Base-by-base conservation (phyloP, 2,329 filamentous ascomycete species). In the Alternaria sp. region DNA sequence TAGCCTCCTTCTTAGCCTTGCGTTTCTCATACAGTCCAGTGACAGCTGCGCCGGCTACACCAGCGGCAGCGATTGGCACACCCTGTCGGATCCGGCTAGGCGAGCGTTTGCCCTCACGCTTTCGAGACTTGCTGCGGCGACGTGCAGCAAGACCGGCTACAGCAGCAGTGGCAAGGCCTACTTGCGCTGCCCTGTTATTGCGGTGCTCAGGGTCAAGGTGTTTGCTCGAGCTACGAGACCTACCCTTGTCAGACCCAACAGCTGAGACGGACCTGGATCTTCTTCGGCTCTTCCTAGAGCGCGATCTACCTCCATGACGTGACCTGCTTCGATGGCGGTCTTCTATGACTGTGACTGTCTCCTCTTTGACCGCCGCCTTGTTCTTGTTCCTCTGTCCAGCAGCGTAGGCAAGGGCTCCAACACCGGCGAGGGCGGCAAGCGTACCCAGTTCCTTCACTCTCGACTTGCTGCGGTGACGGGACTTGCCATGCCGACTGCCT, bases 11-110 rank as follows among this genome's bases (percentile, higher is more conserved):
- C 72, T 85, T 86, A 39, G 81, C 84, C 74, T 88, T 87, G 60
- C 83, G 84, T 67, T 83, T 86, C 74, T 89, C 87, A 67, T 88
- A 89, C 14, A 89, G 72, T 24, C 84, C 85, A 56, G 86, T 84
- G 31, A 86, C 79, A 13, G 85, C 87, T 39, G 87, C 87, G 63
- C 84, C 86, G 44, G 85, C 84, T 13, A 87, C 76, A 48, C 86
- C 86, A 51, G 86, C 85, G 39, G 85, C 86, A 65, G 85, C 82
- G 53, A 89, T 84, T 1, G 86, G 86, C 5, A 86, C 79, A 46
- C 84, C 86, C 61, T 84, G 78, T 58, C 84, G 80, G 36, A 88
- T 58, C 28, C 84, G 81, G 68, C 85, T 87, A 56, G 80, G 82
- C 39, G 84, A 86, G 29, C 84, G 81, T 51, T 81, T 79, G 37